Evolutionary conservation across 192 early-diverging fungal species (phyloP).

Genomic region (Thamnidium elegans): DNA sequence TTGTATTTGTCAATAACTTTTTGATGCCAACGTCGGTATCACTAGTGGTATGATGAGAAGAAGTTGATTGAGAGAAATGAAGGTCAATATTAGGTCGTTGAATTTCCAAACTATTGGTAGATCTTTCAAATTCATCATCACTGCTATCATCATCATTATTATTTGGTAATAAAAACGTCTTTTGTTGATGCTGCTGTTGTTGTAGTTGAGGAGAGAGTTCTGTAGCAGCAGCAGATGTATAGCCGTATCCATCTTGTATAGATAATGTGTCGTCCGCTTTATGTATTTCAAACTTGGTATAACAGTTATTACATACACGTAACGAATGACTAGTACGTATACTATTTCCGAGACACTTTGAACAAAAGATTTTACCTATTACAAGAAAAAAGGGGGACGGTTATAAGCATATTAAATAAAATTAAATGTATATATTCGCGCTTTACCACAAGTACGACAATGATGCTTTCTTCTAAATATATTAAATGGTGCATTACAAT

Average conservation of each 20-base stretch:
- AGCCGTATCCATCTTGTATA: constrained; percentile 23
- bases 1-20: constrained; percentile 20
- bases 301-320: constrained; percentile 66
- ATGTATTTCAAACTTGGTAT: constrained; percentile 50
- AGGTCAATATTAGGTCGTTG: constrained; percentile 14
- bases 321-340: constrained; percentile 53
- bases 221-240: constrained; percentile 10
- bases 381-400: neutral
- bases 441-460: constrained; percentile 76
- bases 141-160: constrained; percentile 1
- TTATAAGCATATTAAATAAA: neutral
- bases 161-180: neutral
- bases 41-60: constrained; percentile 1
- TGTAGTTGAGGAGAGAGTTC: constrained; percentile 3
- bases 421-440: neutral
- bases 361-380: constrained; percentile 70
- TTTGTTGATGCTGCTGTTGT: neutral
- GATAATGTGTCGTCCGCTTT: constrained; percentile 38
- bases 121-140: constrained; percentile 6
- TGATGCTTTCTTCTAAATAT: constrained; percentile 74
- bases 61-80: constrained; percentile 10
- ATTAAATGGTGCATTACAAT: constrained; percentile 68
- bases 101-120: constrained; percentile 10
- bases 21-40: constrained; percentile 8
- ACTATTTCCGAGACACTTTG: constrained; percentile 66